Conservation (phyloP, 495 filamentous ascomycete species). For the Daldinia decipiens region DNA sequence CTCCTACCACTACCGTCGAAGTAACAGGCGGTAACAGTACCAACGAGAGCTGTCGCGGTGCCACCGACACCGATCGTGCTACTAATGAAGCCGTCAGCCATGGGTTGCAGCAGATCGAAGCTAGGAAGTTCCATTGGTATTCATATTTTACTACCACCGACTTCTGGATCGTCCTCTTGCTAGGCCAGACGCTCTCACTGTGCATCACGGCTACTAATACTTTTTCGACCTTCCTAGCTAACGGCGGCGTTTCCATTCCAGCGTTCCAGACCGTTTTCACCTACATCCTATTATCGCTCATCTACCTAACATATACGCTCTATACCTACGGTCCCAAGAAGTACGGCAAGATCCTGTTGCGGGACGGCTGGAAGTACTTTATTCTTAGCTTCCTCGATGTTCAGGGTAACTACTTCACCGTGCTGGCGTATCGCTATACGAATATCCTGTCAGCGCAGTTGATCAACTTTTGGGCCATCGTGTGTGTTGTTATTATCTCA, state of each 20-base stretch:
- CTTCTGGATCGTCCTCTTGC: slow-evolving; percentile 82
- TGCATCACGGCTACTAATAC: slow-evolving; percentile 92
- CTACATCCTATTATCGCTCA: slow-evolving; percentile 82
- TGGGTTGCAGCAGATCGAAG: slow-evolving; percentile 58
- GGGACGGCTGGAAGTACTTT: slow-evolving; percentile 92
- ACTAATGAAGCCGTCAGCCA: slow-evolving; percentile 46
- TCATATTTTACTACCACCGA: slow-evolving; percentile 83
- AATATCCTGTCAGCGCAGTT: slow-evolving; percentile 91
- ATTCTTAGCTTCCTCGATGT: slow-evolving; percentile 94
- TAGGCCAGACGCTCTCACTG: slow-evolving; percentile 89
- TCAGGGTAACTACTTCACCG: slow-evolving; percentile 96
- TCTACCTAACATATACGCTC: slow-evolving; percentile 85
- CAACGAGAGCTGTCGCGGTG: slow-evolving; percentile 16
- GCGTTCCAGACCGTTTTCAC: slow-evolving; percentile 97
- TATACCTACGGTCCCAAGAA: slow-evolving; percentile 82
- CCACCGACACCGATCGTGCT: slow-evolving; percentile 9
- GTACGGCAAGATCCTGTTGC: slow-evolving; percentile 69
- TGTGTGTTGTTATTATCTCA: slow-evolving; percentile 87
- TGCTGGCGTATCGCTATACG: slow-evolving; percentile 93
- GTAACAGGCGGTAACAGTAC: slow-evolving; percentile 27
- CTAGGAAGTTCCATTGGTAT: slow-evolving; percentile 70
- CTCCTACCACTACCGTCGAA: slow-evolving; percentile 39
- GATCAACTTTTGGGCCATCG: slow-evolving; percentile 99
- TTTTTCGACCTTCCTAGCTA: slow-evolving; percentile 78
- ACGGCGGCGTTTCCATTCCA: slow-evolving; percentile 81